phyloP scores from a whole-genome alignment of 345 rosid genomes.

The Isatis tinctoria region DNA sequence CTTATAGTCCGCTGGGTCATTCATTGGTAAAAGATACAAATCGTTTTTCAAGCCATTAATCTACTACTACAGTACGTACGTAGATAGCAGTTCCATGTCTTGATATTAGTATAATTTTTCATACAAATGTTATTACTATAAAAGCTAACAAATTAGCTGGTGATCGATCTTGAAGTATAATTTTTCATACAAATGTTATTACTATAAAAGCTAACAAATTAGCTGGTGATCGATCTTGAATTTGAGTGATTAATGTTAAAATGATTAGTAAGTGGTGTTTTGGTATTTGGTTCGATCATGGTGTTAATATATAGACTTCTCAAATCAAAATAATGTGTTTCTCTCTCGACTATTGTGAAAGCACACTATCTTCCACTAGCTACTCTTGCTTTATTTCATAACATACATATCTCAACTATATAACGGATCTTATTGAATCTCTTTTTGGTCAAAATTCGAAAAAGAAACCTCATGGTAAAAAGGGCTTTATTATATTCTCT shows the following conservation, averaged over 20 bases:
- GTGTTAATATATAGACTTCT: background rate
- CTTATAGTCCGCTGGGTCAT: background rate
- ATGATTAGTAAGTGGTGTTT: background rate
- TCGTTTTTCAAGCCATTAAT: too few species aligned
- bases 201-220: background rate
- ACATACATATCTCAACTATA: slow-evolving; percentile 16
- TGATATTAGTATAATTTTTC: background rate
- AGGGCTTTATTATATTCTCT: slow-evolving; percentile 32
- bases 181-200: background rate
- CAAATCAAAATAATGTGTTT: background rate
- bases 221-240: background rate
- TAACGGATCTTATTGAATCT: slow-evolving; percentile 28
- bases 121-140: too few species aligned
- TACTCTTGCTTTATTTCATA: slow-evolving; percentile 22
- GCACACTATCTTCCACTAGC: slow-evolving; percentile 29
- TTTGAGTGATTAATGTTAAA: background rate
- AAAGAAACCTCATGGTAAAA: slow-evolving; percentile 30
- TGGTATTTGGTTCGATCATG: background rate
- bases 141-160: too few species aligned
- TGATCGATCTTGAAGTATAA: too few species aligned
- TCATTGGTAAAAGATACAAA: background rate
- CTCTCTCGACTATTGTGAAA: slow-evolving; percentile 33
- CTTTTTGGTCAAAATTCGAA: slow-evolving; percentile 32
- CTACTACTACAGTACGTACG: too few species aligned
- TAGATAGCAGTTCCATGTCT: too few species aligned